phyloP scores from a whole-genome alignment of 2,329 filamentous ascomycete genomes.

The Aspergillus terreus region DNA sequence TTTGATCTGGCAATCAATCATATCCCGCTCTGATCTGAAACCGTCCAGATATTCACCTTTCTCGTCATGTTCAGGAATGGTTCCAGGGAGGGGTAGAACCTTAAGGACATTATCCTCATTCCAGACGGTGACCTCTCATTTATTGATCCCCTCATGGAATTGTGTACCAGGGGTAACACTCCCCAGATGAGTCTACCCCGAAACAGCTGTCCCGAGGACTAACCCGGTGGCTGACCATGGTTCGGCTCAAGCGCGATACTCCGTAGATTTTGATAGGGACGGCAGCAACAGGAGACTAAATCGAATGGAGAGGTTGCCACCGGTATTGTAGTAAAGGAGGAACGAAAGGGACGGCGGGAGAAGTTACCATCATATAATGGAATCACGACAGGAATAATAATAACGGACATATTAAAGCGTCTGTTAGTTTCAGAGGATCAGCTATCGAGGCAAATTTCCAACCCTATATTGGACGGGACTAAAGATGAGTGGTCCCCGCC shows the following conservation, averaged over 20 bases:
- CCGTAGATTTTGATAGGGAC: constrained; percentile 8
- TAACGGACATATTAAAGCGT: too few species aligned
- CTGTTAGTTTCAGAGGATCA: neutral
- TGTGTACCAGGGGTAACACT: neutral
- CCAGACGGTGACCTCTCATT: neutral
- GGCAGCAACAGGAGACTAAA: constrained; percentile 7
- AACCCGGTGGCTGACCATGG: neutral
- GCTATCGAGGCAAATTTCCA: neutral
- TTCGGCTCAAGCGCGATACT: neutral
- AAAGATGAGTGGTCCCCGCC: constrained; percentile 8
- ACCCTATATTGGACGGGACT: neutral
- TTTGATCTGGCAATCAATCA: constrained; percentile 6
- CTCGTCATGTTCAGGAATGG: constrained; percentile 2
- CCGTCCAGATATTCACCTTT: neutral
- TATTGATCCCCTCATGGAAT: neutral
- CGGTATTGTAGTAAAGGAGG: neutral
- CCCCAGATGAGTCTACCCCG: neutral
- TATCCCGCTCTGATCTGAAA: constrained; percentile 8
- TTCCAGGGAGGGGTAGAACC: constrained; percentile 1
- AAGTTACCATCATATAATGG: neutral
- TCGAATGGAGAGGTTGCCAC: constrained; percentile 8
- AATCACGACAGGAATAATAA: neutral
- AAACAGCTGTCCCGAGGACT: neutral
- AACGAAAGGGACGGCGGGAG: neutral
- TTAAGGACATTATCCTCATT: neutral